Base-by-base conservation (phyloP, 441 rosid species). In the Cnidoscolus chayamansa region DNA sequence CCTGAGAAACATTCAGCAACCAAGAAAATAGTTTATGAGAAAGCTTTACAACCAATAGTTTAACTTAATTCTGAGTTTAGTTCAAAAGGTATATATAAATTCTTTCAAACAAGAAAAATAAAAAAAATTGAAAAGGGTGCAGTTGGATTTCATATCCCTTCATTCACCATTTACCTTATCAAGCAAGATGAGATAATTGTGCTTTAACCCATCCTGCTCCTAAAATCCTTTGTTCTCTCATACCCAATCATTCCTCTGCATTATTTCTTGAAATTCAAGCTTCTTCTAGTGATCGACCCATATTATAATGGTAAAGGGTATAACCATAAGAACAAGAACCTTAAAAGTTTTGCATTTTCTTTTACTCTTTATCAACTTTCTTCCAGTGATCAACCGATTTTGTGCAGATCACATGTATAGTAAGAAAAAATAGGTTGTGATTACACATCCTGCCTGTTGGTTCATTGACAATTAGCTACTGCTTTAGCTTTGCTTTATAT, bases 211-310 rank as follows among this genome's bases (percentile, higher is more conserved):
- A 70, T 67, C 7, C 56, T 54, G 16, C 16, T 15, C 67, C 60
- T 60, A 68, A 77, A 67, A 45, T 20, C 68, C 65, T 43, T 65
- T 20, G 31, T 56, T 67, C 70, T 10, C 19, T 64, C 10, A 63
- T 2, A 17, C 43, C 67, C 73, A 68, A 75, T 76, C 49, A 68
- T 63, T 43, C 30, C 55, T 48, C 48, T 71, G 66, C 30, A 60
- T 73, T 71, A 69, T 72, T 79, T 75, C 86, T 71, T 81, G 47
- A 45, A 77, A 77, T 56, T 58, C 72, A 81, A 75, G 84, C 57
- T 65, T 67, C 3, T 11, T 32, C 61, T 10, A 61, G 68, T 59
- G 75, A 78, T 70, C 70, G 84, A 64, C 79, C 81, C 60, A 0
- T 48, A 31, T 59, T 31, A 13, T 63, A 63, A 48, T 45, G 65